Evolutionary conservation across 1,139 yeast genomes (phyloP).

Genomic region (Candida tropicalis): DNA sequence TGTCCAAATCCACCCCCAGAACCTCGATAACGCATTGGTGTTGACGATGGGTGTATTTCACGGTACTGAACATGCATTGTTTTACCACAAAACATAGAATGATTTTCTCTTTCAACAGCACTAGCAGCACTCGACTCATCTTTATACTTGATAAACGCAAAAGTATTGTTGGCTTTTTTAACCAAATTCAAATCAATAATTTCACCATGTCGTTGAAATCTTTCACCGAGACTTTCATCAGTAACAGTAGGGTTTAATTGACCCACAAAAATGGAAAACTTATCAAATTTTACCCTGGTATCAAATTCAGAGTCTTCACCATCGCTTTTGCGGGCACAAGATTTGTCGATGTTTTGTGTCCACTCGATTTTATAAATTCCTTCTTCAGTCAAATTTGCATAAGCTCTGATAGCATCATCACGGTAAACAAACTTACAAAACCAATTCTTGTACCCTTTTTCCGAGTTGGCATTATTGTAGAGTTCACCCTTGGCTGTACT

Average conservation of each 20-base stretch:
- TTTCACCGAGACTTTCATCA: constrained; percentile 51
- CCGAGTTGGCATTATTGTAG: constrained; percentile 10
- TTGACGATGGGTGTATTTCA: constrained; percentile 46
- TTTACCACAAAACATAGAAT: constrained; percentile 67
- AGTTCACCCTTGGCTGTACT: constrained; percentile 44
- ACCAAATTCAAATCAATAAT: constrained; percentile 56
- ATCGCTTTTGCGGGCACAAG: constrained; percentile 4
- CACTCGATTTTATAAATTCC: constrained; percentile 66
- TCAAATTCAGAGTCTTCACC: constrained; percentile 10
- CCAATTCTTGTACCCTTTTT: constrained; percentile 54
- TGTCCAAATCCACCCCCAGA: neutral
- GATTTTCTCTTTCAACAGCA: constrained; percentile 82
- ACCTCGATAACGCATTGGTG: constrained; percentile 2
- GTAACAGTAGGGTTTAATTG: constrained; percentile 61
- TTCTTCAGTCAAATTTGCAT: constrained; percentile 64
- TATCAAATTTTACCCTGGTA: constrained; percentile 51
- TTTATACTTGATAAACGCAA: constrained; percentile 71
- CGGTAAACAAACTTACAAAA: constrained; percentile 80
- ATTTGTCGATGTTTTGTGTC: constrained; percentile 74
- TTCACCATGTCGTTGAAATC: constrained; percentile 70
- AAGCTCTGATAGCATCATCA: constrained; percentile 89
- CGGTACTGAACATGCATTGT: constrained; percentile 85
- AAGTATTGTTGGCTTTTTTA: constrained; percentile 53
- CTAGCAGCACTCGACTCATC: constrained; percentile 77
- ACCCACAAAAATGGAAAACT: constrained; percentile 74